Percentiles rank a stretch among this genome's conserved stretches.
Evolutionary conservation across 768 basidiomycete species (phyloP).

Genomic region (Boletus vermiculosoides): DNA sequence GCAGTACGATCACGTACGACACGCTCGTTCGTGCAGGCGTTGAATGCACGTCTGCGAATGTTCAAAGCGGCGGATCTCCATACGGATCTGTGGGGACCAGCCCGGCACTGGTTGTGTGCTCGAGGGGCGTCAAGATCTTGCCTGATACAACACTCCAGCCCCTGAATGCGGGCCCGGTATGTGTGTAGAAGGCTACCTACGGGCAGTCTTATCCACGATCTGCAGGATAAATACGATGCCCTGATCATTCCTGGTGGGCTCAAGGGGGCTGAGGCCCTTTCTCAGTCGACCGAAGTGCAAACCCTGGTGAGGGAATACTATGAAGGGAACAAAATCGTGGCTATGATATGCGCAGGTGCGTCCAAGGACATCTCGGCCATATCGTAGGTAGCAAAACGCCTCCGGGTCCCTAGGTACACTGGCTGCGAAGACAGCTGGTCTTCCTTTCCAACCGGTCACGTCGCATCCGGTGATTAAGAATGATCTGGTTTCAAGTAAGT

Average conservation of each 20-base stretch:
- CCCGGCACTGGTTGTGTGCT: conserved; percentile 58
- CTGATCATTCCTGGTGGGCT: conserved; percentile 78
- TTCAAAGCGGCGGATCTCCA: conserved; percentile 36
- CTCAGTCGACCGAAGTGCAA: conserved; percentile 58
- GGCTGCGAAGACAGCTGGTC: conserved; percentile 58
- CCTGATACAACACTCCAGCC: conserved; percentile 58
- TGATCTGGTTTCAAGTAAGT: conserved; percentile 54
- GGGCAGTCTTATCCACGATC: not conserved
- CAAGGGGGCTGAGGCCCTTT: conserved; percentile 73
- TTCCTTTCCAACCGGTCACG: conserved; percentile 65
- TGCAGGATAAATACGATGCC: conserved; percentile 63
- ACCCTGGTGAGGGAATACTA: conserved; percentile 56
- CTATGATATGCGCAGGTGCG: conserved; percentile 84
- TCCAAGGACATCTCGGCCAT: not conserved
- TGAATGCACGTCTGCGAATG: conserved; percentile 62
- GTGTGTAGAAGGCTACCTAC: conserved; percentile 12
- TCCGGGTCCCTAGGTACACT: conserved; percentile 52
- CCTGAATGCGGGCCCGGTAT: conserved; percentile 46
- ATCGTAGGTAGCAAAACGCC: not conserved
- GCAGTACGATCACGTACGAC: conserved; percentile 78
- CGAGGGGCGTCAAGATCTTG: conserved; percentile 70
- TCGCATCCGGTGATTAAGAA: conserved; percentile 74
- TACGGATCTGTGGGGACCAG: conserved; percentile 28
- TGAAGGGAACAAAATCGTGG: conserved; percentile 47
- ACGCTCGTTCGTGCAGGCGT: conserved; percentile 78